Conservation (phyloP, 208 protist species). For the Trypanosoma brucei region DNA sequence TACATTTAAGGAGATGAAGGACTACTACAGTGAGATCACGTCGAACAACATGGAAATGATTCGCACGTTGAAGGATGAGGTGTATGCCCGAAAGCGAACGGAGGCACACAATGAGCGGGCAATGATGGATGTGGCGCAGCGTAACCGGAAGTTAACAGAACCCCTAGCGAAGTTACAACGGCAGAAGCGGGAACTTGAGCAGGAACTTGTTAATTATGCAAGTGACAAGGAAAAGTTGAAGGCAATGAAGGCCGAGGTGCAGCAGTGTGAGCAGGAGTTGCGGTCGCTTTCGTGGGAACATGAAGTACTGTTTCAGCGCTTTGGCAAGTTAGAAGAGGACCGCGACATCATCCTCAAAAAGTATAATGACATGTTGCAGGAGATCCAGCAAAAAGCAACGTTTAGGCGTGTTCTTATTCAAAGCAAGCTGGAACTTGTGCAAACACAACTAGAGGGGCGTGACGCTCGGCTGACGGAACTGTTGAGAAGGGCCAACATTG, state of each 20-base stretch:
- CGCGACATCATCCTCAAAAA: constrained; percentile 93
- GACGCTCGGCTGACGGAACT: constrained; percentile 92
- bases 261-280: constrained; percentile 83
- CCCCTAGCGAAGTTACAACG: constrained; percentile 89
- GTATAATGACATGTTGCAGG: constrained; percentile 94
- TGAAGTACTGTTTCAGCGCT: constrained; percentile 93
- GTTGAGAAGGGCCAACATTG: constrained; percentile 92
- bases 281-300: constrained; percentile 93
- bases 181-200: constrained; percentile 89
- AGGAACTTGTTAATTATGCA: constrained; percentile 89
- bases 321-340: constrained; percentile 90
- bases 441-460: constrained; percentile 90
- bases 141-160: constrained; percentile 95
- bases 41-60: constrained; percentile 98
- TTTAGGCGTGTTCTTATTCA: constrained; percentile 95
- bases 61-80: constrained; percentile 95
- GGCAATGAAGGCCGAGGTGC: constrained; percentile 68
- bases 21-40: constrained; percentile 98
- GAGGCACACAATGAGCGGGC: constrained; percentile 95
- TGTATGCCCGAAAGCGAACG: constrained; percentile 92
- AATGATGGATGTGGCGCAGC: constrained; percentile 96
- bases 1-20: constrained; percentile 96
- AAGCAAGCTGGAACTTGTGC: constrained; percentile 92
- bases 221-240: constrained; percentile 87
- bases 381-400: constrained; percentile 93